Evolutionary conservation across 331 rosid species (phyloP), one percentile per base, ranked within the genome.

Genomic region (Phaseolus coccineus): DNA sequence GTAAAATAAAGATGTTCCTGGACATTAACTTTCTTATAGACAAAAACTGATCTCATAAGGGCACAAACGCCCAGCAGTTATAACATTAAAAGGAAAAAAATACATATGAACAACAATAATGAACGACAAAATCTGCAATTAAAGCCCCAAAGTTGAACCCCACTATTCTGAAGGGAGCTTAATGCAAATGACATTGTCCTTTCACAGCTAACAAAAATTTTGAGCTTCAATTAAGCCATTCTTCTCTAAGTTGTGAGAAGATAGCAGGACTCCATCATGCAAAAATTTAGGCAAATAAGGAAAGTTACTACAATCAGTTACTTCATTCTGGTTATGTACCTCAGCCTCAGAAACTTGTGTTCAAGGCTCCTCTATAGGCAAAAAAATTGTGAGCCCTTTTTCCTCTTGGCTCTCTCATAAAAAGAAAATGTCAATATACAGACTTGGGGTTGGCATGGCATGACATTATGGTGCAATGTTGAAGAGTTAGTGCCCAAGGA

Each of bases 141-240:
- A 55, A 77, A 78, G 69, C 70, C 84, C 84, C 55, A 1, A 44
- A 46, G 51, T 46, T 46, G 78, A 73, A 77, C 47, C 48, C 81
- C 62, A 30, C 80, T 73, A 61, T 33, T 77, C 56, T 66, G 16
- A 52, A 31, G 27, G 84, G 72, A 77, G 70, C 68, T 42, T 5
- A 12, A 40, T 40, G 77, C 76, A 75, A 65, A 74, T 76, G 72
- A 73, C 39, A 72, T 46, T 16, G 28, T 52, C 57, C 57, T 10
- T 48, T 63, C 68, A 71, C 48, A 47, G 70, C 69, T 78, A 75
- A 75, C 77, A 86, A 90, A 88, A 88, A 87, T 74, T 85, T 85
- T 72, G 81, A 84, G 87, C 72, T 80, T 59, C 76, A 16, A 71
- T 81, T 73, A 71, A 69, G 80, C 81, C 74, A 50, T 67, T 37